Percentiles rank a stretch among this genome's conserved stretches.
Conservation (phyloP, 2,329 filamentous ascomycete genomes). For the Neonectria ditissima region DNA sequence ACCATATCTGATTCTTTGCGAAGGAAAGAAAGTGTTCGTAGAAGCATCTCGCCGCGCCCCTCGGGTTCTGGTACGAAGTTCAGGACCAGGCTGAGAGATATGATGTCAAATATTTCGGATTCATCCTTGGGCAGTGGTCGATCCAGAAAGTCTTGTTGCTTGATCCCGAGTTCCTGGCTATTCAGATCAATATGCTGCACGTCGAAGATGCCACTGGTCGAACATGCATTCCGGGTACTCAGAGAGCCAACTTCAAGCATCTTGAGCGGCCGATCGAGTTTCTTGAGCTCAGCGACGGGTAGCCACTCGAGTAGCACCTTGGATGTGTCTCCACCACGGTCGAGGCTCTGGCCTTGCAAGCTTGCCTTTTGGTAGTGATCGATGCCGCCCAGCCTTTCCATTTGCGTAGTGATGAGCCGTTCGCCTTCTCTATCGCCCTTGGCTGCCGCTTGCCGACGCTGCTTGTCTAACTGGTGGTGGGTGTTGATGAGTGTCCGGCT, state of each 20-base stretch:
- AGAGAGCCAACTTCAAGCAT: conserved; percentile 93
- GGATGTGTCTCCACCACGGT: conserved; percentile 76
- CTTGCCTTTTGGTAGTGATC: conserved; percentile 75
- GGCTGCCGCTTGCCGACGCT: conserved; percentile 64
- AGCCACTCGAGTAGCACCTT: conserved; percentile 74
- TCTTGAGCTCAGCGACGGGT: conserved; percentile 45
- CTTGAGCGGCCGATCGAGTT: conserved; percentile 55
- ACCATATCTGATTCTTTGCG: conserved; percentile 44
- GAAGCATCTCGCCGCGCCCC: conserved; percentile 86
- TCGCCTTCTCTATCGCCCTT: conserved; percentile 63
- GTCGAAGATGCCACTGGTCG: conserved; percentile 75
- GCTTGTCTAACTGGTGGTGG: conserved; percentile 74
- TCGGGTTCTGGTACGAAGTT: conserved; percentile 89
- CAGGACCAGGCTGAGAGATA: conserved; percentile 91
- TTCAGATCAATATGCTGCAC: conserved; percentile 90
- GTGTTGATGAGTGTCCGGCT: conserved; percentile 74
- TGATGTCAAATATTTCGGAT: conserved; percentile 82
- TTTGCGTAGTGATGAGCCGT: conserved; percentile 63
- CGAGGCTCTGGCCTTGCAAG: conserved; percentile 73
- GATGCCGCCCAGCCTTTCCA: conserved; percentile 70
- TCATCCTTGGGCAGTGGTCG: conserved; percentile 75
- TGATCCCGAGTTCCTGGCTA: conserved; percentile 83
- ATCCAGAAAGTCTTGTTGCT: conserved; percentile 94
- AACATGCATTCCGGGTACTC: conserved; percentile 86
- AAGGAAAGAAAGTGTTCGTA: conserved; percentile 79